Base-by-base conservation (phyloP, 495 filamentous ascomycete genomes). In the Aspergillus funiculosus region DNA sequence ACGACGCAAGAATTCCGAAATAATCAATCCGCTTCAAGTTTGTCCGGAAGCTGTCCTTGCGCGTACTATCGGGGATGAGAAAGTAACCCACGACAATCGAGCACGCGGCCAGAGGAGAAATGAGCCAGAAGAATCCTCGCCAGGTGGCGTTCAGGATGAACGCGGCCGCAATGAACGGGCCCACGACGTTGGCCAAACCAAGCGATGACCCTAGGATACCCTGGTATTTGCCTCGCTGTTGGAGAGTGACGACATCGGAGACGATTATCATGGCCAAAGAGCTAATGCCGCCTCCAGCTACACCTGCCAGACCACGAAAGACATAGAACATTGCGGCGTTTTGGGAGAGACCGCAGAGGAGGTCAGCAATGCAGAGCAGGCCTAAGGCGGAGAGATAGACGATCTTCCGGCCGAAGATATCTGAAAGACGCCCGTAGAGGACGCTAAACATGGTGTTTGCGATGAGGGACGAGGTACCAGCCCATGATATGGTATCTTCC, bases 381-480 rank as follows among this genome's bases (percentile, higher is more conserved):
- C 60, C 56, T 32, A 79, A 56, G 17, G 76, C 67, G 15, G 56
- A 60, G 1, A 77, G 55, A 48, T 72, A 72, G 10, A 78, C 65
- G 25, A 67, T 60, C 55, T 80, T 79, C 2, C 77, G 70, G 9
- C 78, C 78, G 44, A 80, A 75, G 19, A 79, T 77, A 60, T 79
- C 72, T 1, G 76, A 79, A 4, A 82, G 52, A 18, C 78, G 68
- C 13, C 77, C 76, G 36, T 79, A 81, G 0, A 79, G 64, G n/a
- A 79, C 74, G 10, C 78, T 77, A 41, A 84, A 86, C 42, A 81
- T 79, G 8, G 81, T 85, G 55, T 84, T 85, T 2, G 82, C 81
- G 41, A 89, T 81, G 14, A 88, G 63, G 18, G 82, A 82, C 3
- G 83, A 85, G 0, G 82, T 88, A n/a, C 83, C 86, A 4, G 84